Base-by-base conservation (phyloP, 2,329 filamentous ascomycete genomes). In the Alternaria dauci region DNA sequence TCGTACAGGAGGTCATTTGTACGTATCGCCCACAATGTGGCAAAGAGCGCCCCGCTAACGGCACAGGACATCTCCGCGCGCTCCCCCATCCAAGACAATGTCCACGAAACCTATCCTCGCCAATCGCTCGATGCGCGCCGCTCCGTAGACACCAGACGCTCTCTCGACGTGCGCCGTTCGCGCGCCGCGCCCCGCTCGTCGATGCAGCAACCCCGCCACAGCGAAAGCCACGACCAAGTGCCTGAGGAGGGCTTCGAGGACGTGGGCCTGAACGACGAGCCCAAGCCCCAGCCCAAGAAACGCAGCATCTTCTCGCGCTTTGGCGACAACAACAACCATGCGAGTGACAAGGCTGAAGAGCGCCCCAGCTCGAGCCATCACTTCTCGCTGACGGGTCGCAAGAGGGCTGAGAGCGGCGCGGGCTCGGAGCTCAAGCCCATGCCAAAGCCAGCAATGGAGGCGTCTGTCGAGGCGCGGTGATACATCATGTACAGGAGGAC, bases 1-100 rank as follows among this genome's bases (percentile, higher is more conserved):
- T 97, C 94, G 3, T 98, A 98, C 81, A 87, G 95, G 65, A 89
- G 95, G 72, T 97, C 94, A 66, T 98, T 98, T 82, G 94, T 97
- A 86, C 70, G 90, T 84, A 50, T 51, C 39, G 58, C 43, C 38
- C 41, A 34, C 26, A 8, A n/a, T 28, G 18, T 28, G 25, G 8
- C 36, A 39, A 42, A 44, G 36, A 60, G 47, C 36, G 59, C 59
- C 61, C 66, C 59, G 56, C 68, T 77, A 52, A 36, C 20, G 14
- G 86, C 88, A 65, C 16, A 96, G 94, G 94, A 98, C 76, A 96
- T 98, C 62, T 94, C 91, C 51, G 94, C 94, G 39, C 89, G 89
- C 65, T 95, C 93, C 39, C 94, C 93, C 8, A 81, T 97, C 56
- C 77, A 84, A 62, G 87, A 91, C 54, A 69, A 68, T 53, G 79